Evolutionary conservation across 2,329 filamentous ascomycete species (phyloP).

Genomic region (Fusarium metavorans): DNA sequence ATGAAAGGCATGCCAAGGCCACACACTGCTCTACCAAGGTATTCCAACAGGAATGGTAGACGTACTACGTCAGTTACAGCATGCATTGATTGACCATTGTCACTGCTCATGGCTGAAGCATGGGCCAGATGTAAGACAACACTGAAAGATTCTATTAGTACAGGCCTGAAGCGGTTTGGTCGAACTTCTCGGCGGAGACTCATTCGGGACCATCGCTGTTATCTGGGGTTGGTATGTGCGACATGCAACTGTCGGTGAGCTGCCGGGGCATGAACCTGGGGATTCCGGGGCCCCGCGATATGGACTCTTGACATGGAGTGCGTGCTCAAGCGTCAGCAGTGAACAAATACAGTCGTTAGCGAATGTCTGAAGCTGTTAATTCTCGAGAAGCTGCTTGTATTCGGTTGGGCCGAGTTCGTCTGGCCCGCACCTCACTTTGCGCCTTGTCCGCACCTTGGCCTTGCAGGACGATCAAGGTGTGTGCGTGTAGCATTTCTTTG

Average conservation of each 20-base stretch:
- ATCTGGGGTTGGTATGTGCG: not conserved
- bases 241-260: slow-evolving; percentile 41
- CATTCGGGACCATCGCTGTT: not conserved
- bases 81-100: not conserved
- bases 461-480: not conserved
- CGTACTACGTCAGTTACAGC: not conserved
- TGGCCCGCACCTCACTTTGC: not conserved
- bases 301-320: not conserved
- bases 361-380: not conserved
- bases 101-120: not conserved
- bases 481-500: slow-evolving; percentile 21
- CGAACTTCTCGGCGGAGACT: not conserved
- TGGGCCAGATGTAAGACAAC: not conserved
- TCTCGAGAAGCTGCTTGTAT: not conserved
- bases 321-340: not conserved
- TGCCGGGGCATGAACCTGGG: slow-evolving; percentile 25
- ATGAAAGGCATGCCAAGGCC: not conserved
- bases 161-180: slow-evolving; percentile 1
- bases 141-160: not conserved
- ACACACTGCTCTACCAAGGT: not conserved
- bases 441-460: not conserved
- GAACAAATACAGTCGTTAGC: not conserved
- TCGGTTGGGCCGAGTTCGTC: not conserved
- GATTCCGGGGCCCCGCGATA: slow-evolving; percentile 48
- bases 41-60: not conserved